phyloP scores from a whole-genome alignment of 768 basidiomycete species.

The Mycena belliarum region DNA sequence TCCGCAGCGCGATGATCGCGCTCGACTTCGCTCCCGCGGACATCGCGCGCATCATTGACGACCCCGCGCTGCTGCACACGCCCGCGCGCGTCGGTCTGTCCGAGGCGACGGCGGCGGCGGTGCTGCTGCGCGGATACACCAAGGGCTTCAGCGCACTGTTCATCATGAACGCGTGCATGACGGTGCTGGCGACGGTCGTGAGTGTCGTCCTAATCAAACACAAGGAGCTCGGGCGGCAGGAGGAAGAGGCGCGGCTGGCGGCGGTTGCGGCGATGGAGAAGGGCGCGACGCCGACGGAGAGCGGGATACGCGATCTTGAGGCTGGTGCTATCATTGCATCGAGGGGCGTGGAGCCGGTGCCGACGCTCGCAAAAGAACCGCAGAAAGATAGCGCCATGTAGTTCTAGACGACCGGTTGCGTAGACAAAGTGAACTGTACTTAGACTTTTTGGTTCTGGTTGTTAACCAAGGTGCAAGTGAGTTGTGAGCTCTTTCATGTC shows the following conservation, averaged over 20 bases:
- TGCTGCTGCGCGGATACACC: conserved; percentile 53
- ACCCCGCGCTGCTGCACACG: conserved; percentile 41
- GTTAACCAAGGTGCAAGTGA: too few relatives aligned
- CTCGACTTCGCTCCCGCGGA: conserved; percentile 38
- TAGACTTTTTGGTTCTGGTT: too few relatives aligned
- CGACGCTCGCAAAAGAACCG: too few relatives aligned
- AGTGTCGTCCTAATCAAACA: conserved; percentile 63
- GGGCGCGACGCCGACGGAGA: neutral
- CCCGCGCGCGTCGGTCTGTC: conserved; percentile 40
- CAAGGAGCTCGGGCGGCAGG: conserved; percentile 61
- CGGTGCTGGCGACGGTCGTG: conserved; percentile 52
- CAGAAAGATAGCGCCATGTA: too few relatives aligned
- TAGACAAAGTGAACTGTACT: too few relatives aligned
- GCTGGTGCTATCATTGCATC: too few relatives aligned
- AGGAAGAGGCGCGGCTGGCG: conserved; percentile 39
- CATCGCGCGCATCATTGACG: conserved; percentile 49
- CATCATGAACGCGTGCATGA: conserved; percentile 57
- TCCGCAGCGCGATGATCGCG: conserved; percentile 40
- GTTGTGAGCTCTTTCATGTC: too few relatives aligned
- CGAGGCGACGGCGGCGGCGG: conserved; percentile 34
- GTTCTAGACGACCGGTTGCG: too few relatives aligned
- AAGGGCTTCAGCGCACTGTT: conserved; percentile 61
- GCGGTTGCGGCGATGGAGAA: conserved; percentile 25
- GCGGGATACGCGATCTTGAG: too few relatives aligned
- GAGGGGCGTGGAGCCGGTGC: too few relatives aligned